These are phyloP conservation scores for Ailanthus altissimus DNA, from an alignment of 345 rosid species.

Conservation along the genomic window DNA sequence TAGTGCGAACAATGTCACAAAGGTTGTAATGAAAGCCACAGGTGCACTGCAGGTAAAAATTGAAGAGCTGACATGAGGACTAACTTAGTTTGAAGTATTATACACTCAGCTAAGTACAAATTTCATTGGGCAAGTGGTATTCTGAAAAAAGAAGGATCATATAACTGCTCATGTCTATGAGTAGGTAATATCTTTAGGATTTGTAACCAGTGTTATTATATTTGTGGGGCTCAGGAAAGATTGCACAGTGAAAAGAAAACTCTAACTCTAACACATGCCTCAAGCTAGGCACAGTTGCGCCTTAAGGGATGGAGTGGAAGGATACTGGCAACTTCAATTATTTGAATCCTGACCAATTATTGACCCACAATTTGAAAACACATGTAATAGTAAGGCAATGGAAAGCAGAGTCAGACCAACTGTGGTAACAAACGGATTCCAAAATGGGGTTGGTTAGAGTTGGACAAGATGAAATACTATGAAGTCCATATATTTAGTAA, in stretches of 20 bases:
- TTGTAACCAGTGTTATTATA: neutral
- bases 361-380: neutral
- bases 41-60: constrained; percentile 64
- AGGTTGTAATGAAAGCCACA: constrained; percentile 93
- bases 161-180: neutral
- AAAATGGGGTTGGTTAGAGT: neutral
- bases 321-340: neutral
- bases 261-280: neutral
- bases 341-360: neutral
- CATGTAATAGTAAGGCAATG: neutral
- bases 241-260: neutral
- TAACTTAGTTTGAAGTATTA: neutral
- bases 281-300: neutral
- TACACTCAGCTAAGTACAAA: constrained; percentile 12
- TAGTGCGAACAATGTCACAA: constrained; percentile 84
- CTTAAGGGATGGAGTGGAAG: constrained; percentile 2
- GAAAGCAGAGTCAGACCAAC: neutral
- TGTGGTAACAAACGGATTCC: constrained; percentile 4
- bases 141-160: neutral
- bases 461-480: neutral
- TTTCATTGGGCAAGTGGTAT: neutral
- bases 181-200: neutral
- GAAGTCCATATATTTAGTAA: neutral
- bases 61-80: constrained; percentile 21
- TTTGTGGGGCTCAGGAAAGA: constrained; percentile 2